Evolutionary conservation across 2,329 filamentous ascomycete species (phyloP).

Genomic region (Rutstroemia sydowiana): DNA sequence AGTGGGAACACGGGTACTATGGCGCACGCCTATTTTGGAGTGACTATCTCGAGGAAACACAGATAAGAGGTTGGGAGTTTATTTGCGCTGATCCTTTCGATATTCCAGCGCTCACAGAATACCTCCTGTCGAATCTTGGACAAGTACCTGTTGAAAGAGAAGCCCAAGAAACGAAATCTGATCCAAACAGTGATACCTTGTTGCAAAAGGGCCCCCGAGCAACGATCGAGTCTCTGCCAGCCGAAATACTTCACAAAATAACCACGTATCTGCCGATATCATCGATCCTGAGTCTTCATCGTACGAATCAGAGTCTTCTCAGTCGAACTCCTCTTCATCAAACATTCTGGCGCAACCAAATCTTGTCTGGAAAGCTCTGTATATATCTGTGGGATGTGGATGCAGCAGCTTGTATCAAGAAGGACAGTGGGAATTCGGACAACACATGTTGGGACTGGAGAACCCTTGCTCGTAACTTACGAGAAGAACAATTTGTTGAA

Average conservation of each 20-base stretch:
- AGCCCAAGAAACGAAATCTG: neutral
- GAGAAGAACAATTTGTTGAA: slow-evolving; percentile 10
- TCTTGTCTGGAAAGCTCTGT: slow-evolving; percentile 7
- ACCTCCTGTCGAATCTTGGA: slow-evolving; percentile 8
- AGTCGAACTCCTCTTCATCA: neutral
- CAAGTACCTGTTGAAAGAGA: neutral
- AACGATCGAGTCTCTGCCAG: slow-evolving; percentile 8
- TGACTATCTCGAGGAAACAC: slow-evolving; percentile 4
- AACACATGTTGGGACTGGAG: slow-evolving; percentile 1
- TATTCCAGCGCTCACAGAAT: slow-evolving; percentile 8
- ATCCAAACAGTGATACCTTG: neutral
- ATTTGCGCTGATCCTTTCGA: slow-evolving; percentile 10
- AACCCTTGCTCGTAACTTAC: neutral
- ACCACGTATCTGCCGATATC: slow-evolving; percentile 1
- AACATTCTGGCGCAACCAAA: slow-evolving; percentile 8
- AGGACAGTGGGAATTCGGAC: neutral
- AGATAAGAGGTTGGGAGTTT: slow-evolving; percentile 9
- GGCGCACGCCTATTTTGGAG: slow-evolving; percentile 9
- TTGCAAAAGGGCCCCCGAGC: neutral
- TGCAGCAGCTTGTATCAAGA: slow-evolving; percentile 1
- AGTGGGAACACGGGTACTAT: slow-evolving; percentile 12
- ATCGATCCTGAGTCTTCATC: slow-evolving; percentile 2
- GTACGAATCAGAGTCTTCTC: neutral
- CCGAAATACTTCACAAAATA: slow-evolving; percentile 7
- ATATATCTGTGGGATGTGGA: slow-evolving; percentile 10